phyloP scores from a whole-genome alignment of 2,329 filamentous ascomycete genomes.

The Cladophialophora yegresii region DNA sequence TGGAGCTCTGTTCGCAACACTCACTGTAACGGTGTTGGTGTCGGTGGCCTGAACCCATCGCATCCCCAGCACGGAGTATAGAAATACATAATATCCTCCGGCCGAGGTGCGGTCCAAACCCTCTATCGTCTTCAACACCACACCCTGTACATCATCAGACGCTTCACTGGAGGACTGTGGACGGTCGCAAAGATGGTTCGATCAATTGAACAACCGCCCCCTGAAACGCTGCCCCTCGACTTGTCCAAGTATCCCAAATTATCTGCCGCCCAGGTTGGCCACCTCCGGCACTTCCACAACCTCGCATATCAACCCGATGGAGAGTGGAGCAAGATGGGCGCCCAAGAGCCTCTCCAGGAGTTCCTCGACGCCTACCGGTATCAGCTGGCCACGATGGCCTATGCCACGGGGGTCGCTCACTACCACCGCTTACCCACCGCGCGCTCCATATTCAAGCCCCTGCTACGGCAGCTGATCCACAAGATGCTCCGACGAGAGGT shows the following conservation, averaged over 20 bases:
- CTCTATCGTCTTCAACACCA: neutral
- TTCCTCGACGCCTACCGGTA: conserved; percentile 42
- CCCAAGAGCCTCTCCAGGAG: conserved; percentile 44
- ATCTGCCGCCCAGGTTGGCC: conserved; percentile 25
- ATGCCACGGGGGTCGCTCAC: conserved; percentile 44
- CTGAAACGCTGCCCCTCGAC: conserved; percentile 17
- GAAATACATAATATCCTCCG: neutral
- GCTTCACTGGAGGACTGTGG: neutral
- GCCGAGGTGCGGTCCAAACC: too few relatives aligned
- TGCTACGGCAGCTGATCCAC: conserved; percentile 43
- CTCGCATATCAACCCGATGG: conserved; percentile 30
- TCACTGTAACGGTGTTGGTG: too few relatives aligned
- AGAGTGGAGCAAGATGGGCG: conserved; percentile 28
- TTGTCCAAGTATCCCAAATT: conserved; percentile 31
- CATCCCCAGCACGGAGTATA: too few relatives aligned
- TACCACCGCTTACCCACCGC: conserved; percentile 46
- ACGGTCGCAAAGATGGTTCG: neutral
- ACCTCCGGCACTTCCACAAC: conserved; percentile 31
- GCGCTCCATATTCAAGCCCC: conserved; percentile 41
- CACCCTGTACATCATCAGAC: neutral
- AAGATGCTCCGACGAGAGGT: conserved; percentile 50
- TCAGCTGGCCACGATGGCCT: conserved; percentile 48
- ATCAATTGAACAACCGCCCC: conserved; percentile 1
- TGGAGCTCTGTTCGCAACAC: neutral
- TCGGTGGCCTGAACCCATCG: neutral